Conservation (phyloP, 2,329 filamentous ascomycete genomes). For the Coniosporium tulheliwenetii region DNA sequence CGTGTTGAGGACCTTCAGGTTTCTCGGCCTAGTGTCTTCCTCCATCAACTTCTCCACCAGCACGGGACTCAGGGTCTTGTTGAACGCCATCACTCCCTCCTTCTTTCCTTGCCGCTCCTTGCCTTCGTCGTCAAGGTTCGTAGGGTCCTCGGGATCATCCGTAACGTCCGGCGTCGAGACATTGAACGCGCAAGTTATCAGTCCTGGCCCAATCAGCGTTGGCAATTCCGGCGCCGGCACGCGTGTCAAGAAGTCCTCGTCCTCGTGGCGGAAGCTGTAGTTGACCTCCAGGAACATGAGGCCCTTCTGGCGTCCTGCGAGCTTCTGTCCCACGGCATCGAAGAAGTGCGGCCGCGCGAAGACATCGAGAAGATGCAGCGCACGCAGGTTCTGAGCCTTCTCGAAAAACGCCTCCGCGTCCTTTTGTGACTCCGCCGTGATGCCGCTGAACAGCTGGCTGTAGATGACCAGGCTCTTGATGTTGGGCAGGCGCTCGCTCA, state of each 20-base stretch:
- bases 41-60: conserved; percentile 18
- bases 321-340: conserved; percentile 10
- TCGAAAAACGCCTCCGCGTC: conserved; percentile 28
- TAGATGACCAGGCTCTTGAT: conserved; percentile 29
- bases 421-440: conserved; percentile 18
- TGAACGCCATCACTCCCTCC: conserved; percentile 20
- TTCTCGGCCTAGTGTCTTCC: conserved; percentile 15
- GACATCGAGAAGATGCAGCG: conserved; percentile 31
- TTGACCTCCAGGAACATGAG: conserved; percentile 30
- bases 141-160: conserved; percentile 8
- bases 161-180: conserved; percentile 17
- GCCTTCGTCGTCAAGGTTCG: conserved; percentile 10
- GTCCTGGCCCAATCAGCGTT: conserved; percentile 17
- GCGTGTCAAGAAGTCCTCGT: conserved; percentile 24
- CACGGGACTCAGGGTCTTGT: conserved; percentile 12
- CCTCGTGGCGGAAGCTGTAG: conserved; percentile 30
- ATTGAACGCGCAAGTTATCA: conserved; percentile 23
- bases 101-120: conserved; percentile 12
- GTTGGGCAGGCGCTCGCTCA: conserved; percentile 24
- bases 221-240: conserved; percentile 22
- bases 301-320: conserved; percentile 9
- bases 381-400: conserved; percentile 17
- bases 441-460: conserved; percentile 28
- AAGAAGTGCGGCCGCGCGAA: conserved; percentile 28
- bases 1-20: conserved; percentile 20